Evolutionary conservation across 2,329 filamentous ascomycete species (phyloP).

Genomic region (Fusarium neocosmosporiellum): DNA sequence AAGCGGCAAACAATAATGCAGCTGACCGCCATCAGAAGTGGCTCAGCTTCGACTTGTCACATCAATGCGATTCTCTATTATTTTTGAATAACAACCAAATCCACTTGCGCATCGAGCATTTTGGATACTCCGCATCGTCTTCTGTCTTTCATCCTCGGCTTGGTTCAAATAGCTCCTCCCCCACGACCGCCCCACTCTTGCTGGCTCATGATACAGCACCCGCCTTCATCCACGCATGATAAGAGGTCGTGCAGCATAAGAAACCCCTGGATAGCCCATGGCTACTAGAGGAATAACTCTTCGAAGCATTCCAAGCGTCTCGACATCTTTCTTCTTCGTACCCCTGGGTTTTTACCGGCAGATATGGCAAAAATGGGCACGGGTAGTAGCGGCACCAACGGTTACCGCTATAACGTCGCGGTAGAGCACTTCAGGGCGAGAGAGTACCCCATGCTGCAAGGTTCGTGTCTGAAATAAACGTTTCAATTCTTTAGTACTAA

Average conservation of each 20-base stretch:
- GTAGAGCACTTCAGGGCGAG: constrained; percentile 68
- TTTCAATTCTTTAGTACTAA: constrained; percentile 1
- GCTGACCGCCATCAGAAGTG: constrained; percentile 24
- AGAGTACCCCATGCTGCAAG: constrained; percentile 78
- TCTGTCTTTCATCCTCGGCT: constrained; percentile 23
- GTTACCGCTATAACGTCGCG: constrained; percentile 64
- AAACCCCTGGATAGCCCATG: not conserved
- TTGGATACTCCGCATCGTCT: not conserved
- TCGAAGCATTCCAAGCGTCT: not conserved
- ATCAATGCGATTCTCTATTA: not conserved
- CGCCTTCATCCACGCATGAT: constrained; percentile 24
- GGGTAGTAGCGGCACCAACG: constrained; percentile 1
- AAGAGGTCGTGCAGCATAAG: constrained; percentile 18
- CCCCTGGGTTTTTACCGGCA: not conserved
- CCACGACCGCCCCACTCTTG: constrained; percentile 22
- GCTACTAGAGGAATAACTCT: not conserved
- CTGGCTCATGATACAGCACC: constrained; percentile 23
- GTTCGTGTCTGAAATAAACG: constrained; percentile 51
- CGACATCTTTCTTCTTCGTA: not conserved
- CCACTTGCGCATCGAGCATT: not conserved
- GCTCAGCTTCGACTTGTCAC: not conserved
- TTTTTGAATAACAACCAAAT: not conserved
- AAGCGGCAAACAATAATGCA: constrained; percentile 23
- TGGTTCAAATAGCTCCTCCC: constrained; percentile 18
- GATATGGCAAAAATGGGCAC: constrained; percentile 7